Evolutionary conservation across 2,329 filamentous ascomycete genomes (phyloP).

Genomic region (Colletotrichum chlorophyti): DNA sequence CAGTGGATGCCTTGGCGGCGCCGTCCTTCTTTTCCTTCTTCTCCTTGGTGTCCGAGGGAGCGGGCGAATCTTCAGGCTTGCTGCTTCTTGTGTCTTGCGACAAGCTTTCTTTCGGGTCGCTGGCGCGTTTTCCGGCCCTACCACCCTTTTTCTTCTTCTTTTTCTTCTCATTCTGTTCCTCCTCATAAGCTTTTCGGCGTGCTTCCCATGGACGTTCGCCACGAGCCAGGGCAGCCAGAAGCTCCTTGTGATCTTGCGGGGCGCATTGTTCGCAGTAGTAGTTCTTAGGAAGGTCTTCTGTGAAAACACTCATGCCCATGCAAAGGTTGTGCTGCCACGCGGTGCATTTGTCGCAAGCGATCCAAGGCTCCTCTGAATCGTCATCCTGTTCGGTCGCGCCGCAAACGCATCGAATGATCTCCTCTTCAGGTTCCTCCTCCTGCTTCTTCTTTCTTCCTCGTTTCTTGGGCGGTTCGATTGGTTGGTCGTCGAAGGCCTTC

Average conservation of each 20-base stretch:
- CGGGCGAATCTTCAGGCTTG: constrained; percentile 48
- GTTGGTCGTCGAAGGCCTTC: constrained; percentile 81
- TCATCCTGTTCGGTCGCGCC: constrained; percentile 86
- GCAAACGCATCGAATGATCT: constrained; percentile 92
- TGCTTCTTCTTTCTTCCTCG: constrained; percentile 67
- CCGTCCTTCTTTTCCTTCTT: constrained; percentile 58
- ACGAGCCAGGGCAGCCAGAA: constrained; percentile 77
- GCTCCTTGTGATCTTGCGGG: constrained; percentile 81
- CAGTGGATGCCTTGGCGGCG: constrained; percentile 45
- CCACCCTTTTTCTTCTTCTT: constrained; percentile 60
- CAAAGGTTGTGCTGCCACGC: constrained; percentile 99
- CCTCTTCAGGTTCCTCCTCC: constrained; percentile 65
- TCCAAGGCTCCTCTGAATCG: constrained; percentile 89
- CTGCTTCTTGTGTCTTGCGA: constrained; percentile 24
- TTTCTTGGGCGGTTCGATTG: constrained; percentile 59
- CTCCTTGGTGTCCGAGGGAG: constrained; percentile 45
- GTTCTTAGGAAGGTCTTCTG: constrained; percentile 78
- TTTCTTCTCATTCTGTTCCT: constrained; percentile 65
- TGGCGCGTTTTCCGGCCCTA: constrained; percentile 68
- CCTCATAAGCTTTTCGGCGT: constrained; percentile 67
- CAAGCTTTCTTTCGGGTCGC: constrained; percentile 63
- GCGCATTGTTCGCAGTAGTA: constrained; percentile 94
- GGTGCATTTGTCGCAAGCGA: constrained; percentile 89
- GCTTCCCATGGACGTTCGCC: constrained; percentile 90
- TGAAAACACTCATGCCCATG: constrained; percentile 82